Base-by-base conservation (phyloP, 1,284 basidiomycete species). In the Dichomitus squalens region DNA sequence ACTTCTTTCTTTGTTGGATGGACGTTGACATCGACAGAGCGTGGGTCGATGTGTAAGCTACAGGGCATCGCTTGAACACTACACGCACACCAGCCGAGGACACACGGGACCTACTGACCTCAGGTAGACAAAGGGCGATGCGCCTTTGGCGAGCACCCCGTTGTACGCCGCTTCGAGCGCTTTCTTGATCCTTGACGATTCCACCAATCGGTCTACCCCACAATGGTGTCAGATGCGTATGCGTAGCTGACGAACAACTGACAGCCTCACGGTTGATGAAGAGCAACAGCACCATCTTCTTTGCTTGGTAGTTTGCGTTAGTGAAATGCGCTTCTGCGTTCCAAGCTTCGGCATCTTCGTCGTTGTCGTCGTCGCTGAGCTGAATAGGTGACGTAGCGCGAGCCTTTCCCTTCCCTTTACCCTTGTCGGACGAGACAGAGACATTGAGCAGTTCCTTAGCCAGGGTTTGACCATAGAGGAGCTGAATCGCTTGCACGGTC, bases 1-100 rank as follows among this genome's bases (percentile, higher is more conserved):
- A 98, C 95, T 72, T 98, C 96, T 36, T 92, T 90, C 73, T 99
- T 99, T 1, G 97, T 99, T 0, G 97, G 97, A 71, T 98, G 96
- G 0, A 99, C 96, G 66, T 99, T 99, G 56, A 98, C 96, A 68
- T 99, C 97, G 9, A 99, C 89, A 29, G 91, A 88, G 34, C 86
- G 82, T 0, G 96, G 94, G 56, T 95, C 87, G 62, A 99, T 89
- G 33, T 88, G 79, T 35, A 99, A 74, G 62, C 93, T 94, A 31
- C 33, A 7, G 14, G 8, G 21, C 21, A 18, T 18, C 6, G 12
- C 6, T 43, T 36, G 16, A 49, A 23, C 34, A 29, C 8, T 27
- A 29, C 21, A 18, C 31, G 14, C 16, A 40, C 41, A 39, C 34
- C 14, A 18, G 6, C 20, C 14, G 14, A 29, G 7, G n/a, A 40